Conservation (phyloP, 179 eudicot genomes). For the Beta macrorhiza region DNA sequence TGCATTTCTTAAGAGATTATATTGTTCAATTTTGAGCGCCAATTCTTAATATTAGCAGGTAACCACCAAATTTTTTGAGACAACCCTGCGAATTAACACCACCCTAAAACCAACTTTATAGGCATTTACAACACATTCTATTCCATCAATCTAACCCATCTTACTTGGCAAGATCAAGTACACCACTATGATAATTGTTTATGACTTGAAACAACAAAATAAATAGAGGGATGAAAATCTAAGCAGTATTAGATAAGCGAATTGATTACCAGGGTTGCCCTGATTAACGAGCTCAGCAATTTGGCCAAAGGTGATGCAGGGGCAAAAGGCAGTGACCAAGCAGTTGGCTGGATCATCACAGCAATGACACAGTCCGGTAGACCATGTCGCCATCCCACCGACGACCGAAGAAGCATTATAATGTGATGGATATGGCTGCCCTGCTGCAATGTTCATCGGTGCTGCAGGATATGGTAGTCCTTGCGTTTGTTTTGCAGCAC, state of each 20-base stretch:
- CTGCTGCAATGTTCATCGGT: constrained; percentile 29
- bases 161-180: too few species aligned
- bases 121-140: too few species aligned
- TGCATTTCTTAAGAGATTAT: too few species aligned
- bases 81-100: too few species aligned
- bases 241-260: neutral
- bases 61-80: too few species aligned
- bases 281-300: constrained; percentile 38
- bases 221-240: too few species aligned
- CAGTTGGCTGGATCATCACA: constrained; percentile 50
- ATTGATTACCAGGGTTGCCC: constrained; percentile 31
- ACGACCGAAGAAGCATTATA: neutral
- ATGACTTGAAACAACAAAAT: too few species aligned
- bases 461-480: constrained; percentile 24
- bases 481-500: constrained; percentile 20
- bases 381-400: constrained; percentile 28
- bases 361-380: constrained; percentile 42
- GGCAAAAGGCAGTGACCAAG: constrained; percentile 40
- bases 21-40: too few species aligned
- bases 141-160: too few species aligned
- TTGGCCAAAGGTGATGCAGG: constrained; percentile 44
- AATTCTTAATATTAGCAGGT: too few species aligned
- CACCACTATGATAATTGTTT: too few species aligned
- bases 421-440: constrained; percentile 25
- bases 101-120: too few species aligned